These are phyloP conservation scores for Rhododendron kiyosumense DNA, from an alignment of 148 eudicot genomes.

Conservation along the genomic window DNA sequence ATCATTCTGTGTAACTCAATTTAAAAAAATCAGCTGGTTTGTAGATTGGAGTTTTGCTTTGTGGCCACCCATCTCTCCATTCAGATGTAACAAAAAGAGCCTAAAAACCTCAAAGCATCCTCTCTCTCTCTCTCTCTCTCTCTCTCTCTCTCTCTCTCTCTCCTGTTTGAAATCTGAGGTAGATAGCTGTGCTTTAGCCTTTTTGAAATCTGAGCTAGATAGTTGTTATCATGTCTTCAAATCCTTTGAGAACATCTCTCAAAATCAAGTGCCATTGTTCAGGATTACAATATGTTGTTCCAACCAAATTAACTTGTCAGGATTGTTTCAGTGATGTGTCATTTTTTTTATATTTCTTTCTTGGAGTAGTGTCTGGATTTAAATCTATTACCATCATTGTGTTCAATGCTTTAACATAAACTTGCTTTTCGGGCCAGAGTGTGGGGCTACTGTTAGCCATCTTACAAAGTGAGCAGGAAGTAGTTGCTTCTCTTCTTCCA, in stretches of 20 bases:
- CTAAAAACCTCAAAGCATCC: background rate
- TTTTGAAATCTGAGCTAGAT: background rate
- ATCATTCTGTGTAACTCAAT: background rate
- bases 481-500: slow-evolving; percentile 50
- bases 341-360: background rate
- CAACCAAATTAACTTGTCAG: background rate
- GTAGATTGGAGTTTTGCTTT: background rate
- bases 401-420: slow-evolving; percentile 2
- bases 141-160: too few species aligned
- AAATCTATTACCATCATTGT: background rate
- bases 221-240: background rate
- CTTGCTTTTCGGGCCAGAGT: slow-evolving; percentile 39
- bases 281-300: background rate
- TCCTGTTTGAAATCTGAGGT: background rate
- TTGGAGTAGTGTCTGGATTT: background rate
- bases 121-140: too few species aligned
- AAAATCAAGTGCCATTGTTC: background rate
- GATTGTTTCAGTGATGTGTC: background rate
- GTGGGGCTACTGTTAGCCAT: slow-evolving; percentile 67
- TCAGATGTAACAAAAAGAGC: background rate
- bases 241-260: background rate
- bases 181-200: background rate
- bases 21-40: background rate
- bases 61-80: background rate
- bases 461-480: slow-evolving; percentile 56